These are phyloP conservation scores for Circinella minor DNA, from an alignment of 371 early-diverging fungal genomes.

Conservation along the genomic window DNA sequence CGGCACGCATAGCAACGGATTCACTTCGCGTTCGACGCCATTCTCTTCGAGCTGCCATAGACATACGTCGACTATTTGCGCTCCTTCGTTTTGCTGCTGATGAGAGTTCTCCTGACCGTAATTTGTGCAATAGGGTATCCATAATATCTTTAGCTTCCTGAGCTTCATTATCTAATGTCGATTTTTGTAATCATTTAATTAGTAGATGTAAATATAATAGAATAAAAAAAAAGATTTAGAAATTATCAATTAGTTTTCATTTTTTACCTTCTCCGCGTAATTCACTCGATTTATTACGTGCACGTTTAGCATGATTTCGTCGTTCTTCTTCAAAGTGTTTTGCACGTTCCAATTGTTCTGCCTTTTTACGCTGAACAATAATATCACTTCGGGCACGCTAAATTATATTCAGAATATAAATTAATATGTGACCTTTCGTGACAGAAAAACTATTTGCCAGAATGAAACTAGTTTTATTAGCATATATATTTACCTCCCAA, in stretches of 20 bases:
- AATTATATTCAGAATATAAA: not conserved
- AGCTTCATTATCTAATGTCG: constrained; percentile 23
- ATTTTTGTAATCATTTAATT: constrained; percentile 27
- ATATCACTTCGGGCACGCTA: constrained; percentile 45
- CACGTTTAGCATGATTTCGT: constrained; percentile 39
- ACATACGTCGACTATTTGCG: constrained; percentile 36
- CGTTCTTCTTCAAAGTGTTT: constrained; percentile 52
- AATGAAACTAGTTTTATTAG: too few species aligned
- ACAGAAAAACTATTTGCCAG: too few species aligned
- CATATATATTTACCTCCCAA: constrained; percentile 53
- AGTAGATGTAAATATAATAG: not conserved
- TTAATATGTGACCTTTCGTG: too few species aligned
- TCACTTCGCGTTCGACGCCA: constrained; percentile 61
- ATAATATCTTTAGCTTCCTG: constrained; percentile 81
- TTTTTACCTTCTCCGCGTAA: constrained; percentile 44
- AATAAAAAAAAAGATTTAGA: not conserved
- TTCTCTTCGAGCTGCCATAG: constrained; percentile 28
- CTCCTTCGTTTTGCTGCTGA: constrained; percentile 57
- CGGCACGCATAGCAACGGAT: constrained; percentile 69
- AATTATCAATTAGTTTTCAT: not conserved
- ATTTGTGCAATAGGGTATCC: constrained; percentile 81
- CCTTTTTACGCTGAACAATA: constrained; percentile 32
- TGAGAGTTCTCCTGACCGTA: constrained; percentile 72
- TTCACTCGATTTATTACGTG: constrained; percentile 31
- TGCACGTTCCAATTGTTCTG: constrained; percentile 44